A percentile compares a stretch with the other conserved stretches of the same genome.
These are phyloP conservation scores for Pseudonitzschia multistriata DNA, from an alignment of 108 stramenopile species.

Conservation along the genomic window DNA sequence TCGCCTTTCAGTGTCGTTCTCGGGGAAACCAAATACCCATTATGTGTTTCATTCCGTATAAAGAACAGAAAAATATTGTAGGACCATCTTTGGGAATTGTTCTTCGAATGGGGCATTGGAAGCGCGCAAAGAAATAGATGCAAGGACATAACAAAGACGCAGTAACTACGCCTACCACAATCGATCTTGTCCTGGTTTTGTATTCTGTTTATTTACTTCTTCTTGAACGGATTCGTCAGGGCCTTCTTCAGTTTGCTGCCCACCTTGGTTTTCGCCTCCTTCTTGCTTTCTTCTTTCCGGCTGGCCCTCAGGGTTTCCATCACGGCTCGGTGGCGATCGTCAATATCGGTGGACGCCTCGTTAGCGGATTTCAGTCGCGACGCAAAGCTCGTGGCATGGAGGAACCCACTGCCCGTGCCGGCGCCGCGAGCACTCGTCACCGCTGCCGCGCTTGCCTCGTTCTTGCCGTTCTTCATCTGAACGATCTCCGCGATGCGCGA, in stretches of 20 bases:
- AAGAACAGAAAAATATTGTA: no score
- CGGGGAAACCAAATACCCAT: no score
- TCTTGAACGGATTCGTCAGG: not conserved
- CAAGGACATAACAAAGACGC: no score
- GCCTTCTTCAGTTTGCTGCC: not conserved
- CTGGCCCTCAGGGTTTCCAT: constrained; percentile 17
- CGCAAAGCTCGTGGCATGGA: not conserved
- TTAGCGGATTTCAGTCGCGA: not conserved
- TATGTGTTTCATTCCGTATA: no score
- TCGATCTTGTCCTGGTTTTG: no score
- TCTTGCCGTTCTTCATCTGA: not conserved
- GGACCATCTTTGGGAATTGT: no score
- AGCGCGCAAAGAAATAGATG: no score
- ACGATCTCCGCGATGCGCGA: constrained; percentile 17
- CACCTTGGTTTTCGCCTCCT: not conserved
- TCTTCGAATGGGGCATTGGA: no score
- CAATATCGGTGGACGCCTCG: constrained; percentile 4
- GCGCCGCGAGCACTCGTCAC: not conserved
- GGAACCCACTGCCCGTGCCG: not conserved
- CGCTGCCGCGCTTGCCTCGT: not conserved
- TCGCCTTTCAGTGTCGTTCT: no score
- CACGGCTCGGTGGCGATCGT: constrained; percentile 30
- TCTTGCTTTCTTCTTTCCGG: constrained; percentile 2
- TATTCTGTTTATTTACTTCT: no score
- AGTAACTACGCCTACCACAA: no score